Percentiles rank a stretch among this genome's conserved stretches.
These are phyloP conservation scores for Solanum chacoense DNA, from an alignment of 305 asterid species.

Conservation along the genomic window DNA sequence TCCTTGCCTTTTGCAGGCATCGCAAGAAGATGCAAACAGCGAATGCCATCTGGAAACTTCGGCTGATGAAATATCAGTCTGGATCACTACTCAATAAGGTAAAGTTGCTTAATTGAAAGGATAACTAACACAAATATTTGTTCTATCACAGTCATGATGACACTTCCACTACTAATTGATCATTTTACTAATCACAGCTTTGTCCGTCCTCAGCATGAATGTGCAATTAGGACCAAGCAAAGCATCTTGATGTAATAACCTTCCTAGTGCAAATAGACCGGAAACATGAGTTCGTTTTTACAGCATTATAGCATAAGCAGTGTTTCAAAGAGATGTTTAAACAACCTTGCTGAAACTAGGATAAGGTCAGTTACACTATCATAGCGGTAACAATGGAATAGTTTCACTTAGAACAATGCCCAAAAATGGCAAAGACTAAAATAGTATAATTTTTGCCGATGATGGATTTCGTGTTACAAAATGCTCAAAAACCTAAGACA, in stretches of 20 bases:
- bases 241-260: not conserved
- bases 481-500: not conserved
- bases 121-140: not conserved
- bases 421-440: not conserved
- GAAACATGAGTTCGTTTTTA: not conserved
- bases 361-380: not conserved
- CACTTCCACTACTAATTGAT: not conserved
- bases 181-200: not conserved
- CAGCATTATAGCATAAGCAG: not conserved
- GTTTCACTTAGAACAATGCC: not conserved
- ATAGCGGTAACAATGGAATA: not conserved
- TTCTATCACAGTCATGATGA: not conserved
- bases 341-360: not conserved
- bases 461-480: not conserved
- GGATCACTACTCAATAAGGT: not conserved
- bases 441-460: not conserved
- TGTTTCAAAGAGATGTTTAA: not conserved
- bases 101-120: not conserved
- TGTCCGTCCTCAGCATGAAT: not conserved
- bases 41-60: not conserved
- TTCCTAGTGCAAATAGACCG: not conserved
- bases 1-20: not conserved
- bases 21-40: not conserved
- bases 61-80: not conserved
- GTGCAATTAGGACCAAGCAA: not conserved